Evolutionary conservation across 129 eudicot species (phyloP), one percentile per base, ranked within the genome.

Genomic region (Flaveria trinervia): DNA sequence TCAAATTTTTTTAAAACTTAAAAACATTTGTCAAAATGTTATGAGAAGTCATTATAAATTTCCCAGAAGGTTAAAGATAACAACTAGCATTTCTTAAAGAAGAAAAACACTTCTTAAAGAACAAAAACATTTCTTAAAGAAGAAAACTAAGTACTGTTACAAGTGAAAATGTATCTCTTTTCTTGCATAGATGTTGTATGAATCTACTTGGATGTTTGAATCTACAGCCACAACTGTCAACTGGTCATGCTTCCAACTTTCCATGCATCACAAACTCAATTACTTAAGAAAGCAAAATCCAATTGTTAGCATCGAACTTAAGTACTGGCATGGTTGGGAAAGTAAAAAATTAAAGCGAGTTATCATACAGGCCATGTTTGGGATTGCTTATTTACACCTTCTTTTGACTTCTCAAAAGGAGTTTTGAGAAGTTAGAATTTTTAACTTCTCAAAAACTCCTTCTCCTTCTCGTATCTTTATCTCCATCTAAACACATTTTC

Each of bases 161-260:
- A 22, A 43, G 76, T 71, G 48, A 71, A 51, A 10, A 30, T 9
- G 65, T 33, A 51, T 71, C 49, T 72, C 50, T 72, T 72, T 33
- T 72, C 18, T 54, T 54, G 66, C 36, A 55, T 4, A 7, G 51
- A 55, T 72, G 36, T 15, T 41, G 49, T n/a, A 71, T 9, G 50
- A 51, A 16, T 30, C 51, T 55, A 55, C 67, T 51, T n/a, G 36
- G 17, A 72, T 54, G 30, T 36, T 54, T 72, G 18, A 54, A 72
- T 64, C 66, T 55, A 54, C n/a, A 72, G n/a, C 30, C 66, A 10
- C 25, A 36, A 14, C 8, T 54, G 5, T 54, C 48, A 57, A 62
- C n/a, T 18, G n/a, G 18, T 30, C 20, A 54, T 30, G 33, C 36
- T 30, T 30, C 36, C 36, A 30, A 36, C 41, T 36, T 72, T 55